Conservation (phyloP, 2,329 filamentous ascomycete genomes). For the Aspergillus clavatus region DNA sequence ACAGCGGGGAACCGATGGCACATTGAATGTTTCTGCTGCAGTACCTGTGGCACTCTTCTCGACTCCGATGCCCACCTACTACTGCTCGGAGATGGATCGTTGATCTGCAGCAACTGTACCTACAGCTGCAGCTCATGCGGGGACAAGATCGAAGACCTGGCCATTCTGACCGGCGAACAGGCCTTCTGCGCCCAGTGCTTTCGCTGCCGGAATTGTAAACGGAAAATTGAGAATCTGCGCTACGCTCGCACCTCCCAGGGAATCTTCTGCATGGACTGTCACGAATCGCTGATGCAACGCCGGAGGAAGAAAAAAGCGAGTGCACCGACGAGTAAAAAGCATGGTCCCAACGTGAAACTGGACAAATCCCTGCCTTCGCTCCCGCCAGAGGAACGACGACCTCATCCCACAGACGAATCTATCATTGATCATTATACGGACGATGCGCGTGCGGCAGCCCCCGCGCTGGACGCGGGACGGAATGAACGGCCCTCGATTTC, state of each 20-base stretch:
- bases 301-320: slow-evolving; percentile 79
- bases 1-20: slow-evolving; percentile 95
- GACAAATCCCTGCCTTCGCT: slow-evolving; percentile 93
- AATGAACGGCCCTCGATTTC: slow-evolving; percentile 20
- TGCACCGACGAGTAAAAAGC: slow-evolving; percentile 36
- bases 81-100: slow-evolving; percentile 90
- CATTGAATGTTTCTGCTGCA: slow-evolving; percentile 97
- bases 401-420: slow-evolving; percentile 51
- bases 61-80: slow-evolving; percentile 97
- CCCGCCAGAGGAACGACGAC: slow-evolving; percentile 65
- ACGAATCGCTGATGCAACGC: slow-evolving; percentile 92
- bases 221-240: slow-evolving; percentile 95
- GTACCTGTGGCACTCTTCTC: slow-evolving; percentile 89
- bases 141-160: slow-evolving; percentile 97
- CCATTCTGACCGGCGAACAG: slow-evolving; percentile 95
- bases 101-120: slow-evolving; percentile 99
- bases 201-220: slow-evolving; percentile 94
- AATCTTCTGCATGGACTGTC: slow-evolving; percentile 99
- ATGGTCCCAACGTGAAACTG: slow-evolving; percentile 54
- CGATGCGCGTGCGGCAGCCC: slow-evolving; percentile 18
- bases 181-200: slow-evolving; percentile 98
- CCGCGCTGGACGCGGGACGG: slow-evolving; percentile 21
- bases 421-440: slow-evolving; percentile 62
- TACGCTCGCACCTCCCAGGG: slow-evolving; percentile 97
- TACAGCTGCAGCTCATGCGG: slow-evolving; percentile 96